Evolutionary conservation across 2,329 filamentous ascomycete genomes (phyloP), one percentile per base, ranked within the genome.

Genomic region (Paecilomyces dactylethromorphus): DNA sequence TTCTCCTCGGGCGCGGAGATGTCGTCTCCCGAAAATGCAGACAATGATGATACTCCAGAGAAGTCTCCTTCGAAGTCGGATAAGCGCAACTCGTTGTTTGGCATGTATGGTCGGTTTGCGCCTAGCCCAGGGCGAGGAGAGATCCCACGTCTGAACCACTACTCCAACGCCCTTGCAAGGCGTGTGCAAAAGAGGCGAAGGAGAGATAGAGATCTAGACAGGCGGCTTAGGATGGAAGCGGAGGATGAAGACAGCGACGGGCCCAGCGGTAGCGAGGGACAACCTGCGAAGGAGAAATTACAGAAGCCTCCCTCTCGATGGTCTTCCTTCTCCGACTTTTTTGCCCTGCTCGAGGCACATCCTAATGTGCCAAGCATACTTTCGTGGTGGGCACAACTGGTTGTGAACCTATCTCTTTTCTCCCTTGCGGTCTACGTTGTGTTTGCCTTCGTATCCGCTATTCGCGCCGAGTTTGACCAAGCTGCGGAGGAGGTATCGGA

Each of bases 401-500:
- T 77, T 33, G 77, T 82, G 58, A 83, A 83, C 59, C 66, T 78
- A 52, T 76, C 78, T 55, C 71, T 84, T 24, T 77, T 81, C 33
- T 72, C 72, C 12, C 66, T 81, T 1, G 74, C 75, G 3, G 76
- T 82, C 49, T 93, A 88, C 72, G 79, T 91, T 51, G 79, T 90
- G 33, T 91, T 87, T 76, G 81, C 83, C 1, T 83, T 91, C 65
- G 84, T 90, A 63, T 78, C 81, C 13, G 88, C 89, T 8, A 85
- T 94, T 56, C 86, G 87, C 13, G 81, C 83, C 24, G 92, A 97
- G 71, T 87, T 96, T 33, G 80, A 86, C 61, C 84, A 88, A 56
- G 89, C 89, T 35, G 86, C 88, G 10, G 82, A 87, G 52, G 84
- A 86, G 57, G 87, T 86, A 12, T 85, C 86, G n/a, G 79, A 84